Evolutionary conservation across 257 asterid genomes (phyloP).

Genomic region (Hygrophila difformis): DNA sequence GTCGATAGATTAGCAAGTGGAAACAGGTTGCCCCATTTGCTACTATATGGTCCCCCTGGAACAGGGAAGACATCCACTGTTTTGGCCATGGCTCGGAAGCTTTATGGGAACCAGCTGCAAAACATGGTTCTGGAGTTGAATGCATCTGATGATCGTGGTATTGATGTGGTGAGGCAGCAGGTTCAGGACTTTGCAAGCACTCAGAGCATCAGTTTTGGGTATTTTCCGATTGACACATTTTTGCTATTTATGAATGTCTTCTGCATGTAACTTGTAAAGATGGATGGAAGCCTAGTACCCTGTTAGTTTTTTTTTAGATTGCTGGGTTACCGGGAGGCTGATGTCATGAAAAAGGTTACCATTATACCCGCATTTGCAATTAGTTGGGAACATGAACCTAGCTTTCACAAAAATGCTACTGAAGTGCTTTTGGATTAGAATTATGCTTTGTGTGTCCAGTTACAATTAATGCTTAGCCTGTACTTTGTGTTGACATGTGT

Average conservation of each 20-base stretch:
- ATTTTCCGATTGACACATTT: slow-evolving; percentile 8
- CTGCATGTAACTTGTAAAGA: not conserved
- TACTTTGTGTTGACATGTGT: not conserved
- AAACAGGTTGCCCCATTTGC: slow-evolving; percentile 82
- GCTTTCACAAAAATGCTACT: too few relatives aligned
- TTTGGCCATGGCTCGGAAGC: slow-evolving; percentile 85
- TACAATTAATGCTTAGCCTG: slow-evolving; percentile 3
- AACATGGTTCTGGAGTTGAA: slow-evolving; percentile 95
- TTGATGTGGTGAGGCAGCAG: slow-evolving; percentile 93
- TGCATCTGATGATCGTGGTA: slow-evolving; percentile 97
- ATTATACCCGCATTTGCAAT: too few relatives aligned
- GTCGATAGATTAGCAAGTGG: slow-evolving; percentile 92
- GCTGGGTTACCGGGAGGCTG: too few relatives aligned
- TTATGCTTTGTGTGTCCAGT: too few relatives aligned
- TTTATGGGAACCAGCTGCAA: slow-evolving; percentile 71
- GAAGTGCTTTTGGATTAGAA: too few relatives aligned
- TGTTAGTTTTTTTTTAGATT: too few relatives aligned
- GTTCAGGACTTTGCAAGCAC: slow-evolving; percentile 99
- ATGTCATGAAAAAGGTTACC: too few relatives aligned
- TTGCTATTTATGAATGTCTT: not conserved
- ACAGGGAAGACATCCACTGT: slow-evolving; percentile 96
- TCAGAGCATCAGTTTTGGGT: slow-evolving; percentile 94
- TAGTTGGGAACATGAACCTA: too few relatives aligned
- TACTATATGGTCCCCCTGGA: slow-evolving; percentile 97
- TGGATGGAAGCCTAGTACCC: too few relatives aligned